Evolutionary conservation across 805 yeast species (phyloP), one percentile per base, ranked within the genome.

Genomic region (Priceomyces melissophilus): DNA sequence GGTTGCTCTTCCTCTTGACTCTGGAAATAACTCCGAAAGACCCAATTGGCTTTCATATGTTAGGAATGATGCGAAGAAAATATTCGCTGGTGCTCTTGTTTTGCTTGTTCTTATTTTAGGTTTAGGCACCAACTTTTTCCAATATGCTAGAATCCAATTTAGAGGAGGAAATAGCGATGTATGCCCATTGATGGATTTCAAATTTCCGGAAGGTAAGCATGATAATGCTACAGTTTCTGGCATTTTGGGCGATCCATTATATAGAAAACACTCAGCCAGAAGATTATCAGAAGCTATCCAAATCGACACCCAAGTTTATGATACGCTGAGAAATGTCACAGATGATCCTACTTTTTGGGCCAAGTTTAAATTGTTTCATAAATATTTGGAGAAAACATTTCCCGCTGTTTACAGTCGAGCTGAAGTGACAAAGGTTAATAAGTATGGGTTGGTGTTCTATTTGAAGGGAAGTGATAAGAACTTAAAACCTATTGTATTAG

Each of bases 401-500:
- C 87, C 90, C 0, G 47, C 61, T 23, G 73, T 78, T 3, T 73
- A 75, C 47, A 45, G 63, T 23, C 54, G 66, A n/a, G 61, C 81
- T 42, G 65, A 74, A 34, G 69, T 81, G 10, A 78, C 73, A 44
- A 69, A 62, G 13, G 76, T 84, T 40, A 84, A 84, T 57, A 69
- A 77, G 4, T 76, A 78, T 47, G 87, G 86, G 2, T 63, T 87
- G 40, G 67, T 87, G 2, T 73, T 67, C 55, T 80, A 85, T 12
- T 77, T 86, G 76, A 54, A 71, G 44, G 93, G 95, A 4, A 35
- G 62, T 3, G 57, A 75, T 4, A 53, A 75, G 36, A 61, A 70
- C 14, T 88, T 84, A 11, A 81, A 82, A 56, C 95, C 95, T 10
- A 49, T 81, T 20, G 54, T 87, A 60, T 65, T 85, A 38, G 77